Percentiles rank a stretch among this genome's conserved stretches.
Conservation (phyloP, 2,329 filamentous ascomycete species). For the Sordariomycetes sp. region DNA sequence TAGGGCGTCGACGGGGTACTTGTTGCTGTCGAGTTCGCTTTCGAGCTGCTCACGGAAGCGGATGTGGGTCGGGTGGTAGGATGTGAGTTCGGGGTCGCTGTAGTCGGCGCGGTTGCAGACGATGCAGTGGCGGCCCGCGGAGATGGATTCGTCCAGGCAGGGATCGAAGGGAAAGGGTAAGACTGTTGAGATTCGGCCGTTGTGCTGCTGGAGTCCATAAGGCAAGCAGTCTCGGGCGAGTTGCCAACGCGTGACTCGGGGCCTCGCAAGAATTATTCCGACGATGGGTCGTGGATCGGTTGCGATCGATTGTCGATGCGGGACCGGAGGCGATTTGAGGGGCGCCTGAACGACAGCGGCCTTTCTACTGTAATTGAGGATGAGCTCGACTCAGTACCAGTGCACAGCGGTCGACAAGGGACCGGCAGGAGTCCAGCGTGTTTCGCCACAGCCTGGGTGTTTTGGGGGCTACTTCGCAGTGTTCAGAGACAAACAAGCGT, state of each 20-base stretch:
- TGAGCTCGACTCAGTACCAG: too few relatives aligned
- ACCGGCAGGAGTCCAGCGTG: too few relatives aligned
- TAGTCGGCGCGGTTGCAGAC: not conserved
- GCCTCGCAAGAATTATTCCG: not conserved
- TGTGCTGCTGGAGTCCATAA: constrained; percentile 29
- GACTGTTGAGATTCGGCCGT: constrained; percentile 27
- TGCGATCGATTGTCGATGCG: too few relatives aligned
- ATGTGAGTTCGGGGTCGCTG: not conserved
- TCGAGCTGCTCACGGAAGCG: constrained; percentile 5
- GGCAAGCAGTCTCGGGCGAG: too few relatives aligned
- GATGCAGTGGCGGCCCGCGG: not conserved
- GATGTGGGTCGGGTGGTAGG: constrained; percentile 2
- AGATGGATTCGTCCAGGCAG: not conserved
- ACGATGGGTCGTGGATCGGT: not conserved
- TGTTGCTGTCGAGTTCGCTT: constrained; percentile 1
- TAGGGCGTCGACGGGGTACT: not conserved
- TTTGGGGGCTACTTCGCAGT: too few relatives aligned
- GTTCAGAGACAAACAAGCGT: too few relatives aligned
- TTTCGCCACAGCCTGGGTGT: too few relatives aligned
- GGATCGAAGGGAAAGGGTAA: constrained; percentile 14
- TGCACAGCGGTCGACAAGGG: too few relatives aligned
- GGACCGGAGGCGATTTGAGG: too few relatives aligned
- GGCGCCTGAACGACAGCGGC: too few relatives aligned
- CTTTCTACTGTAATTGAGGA: too few relatives aligned
- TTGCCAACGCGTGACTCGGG: too few relatives aligned